A percentile compares a stretch with the other conserved stretches of the same genome.
These are phyloP conservation scores for Flammula alnicola DNA, from an alignment of 1,284 basidiomycete species.

Conservation along the genomic window DNA sequence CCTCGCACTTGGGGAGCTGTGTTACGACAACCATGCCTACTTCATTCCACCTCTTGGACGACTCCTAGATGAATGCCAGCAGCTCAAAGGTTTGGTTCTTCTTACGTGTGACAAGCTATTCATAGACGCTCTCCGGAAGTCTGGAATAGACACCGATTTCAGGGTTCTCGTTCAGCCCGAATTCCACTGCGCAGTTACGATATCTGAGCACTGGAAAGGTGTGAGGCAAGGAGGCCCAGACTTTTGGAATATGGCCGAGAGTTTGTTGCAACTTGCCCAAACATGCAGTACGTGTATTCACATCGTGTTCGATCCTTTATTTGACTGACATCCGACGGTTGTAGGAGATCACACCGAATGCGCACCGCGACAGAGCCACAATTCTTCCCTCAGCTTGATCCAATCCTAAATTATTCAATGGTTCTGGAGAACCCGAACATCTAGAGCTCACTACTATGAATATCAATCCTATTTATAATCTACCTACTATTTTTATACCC, in stretches of 20 bases:
- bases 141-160: constrained; percentile 13
- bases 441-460: no score
- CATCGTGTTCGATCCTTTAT: no score
- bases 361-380: no score
- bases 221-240: constrained; percentile 27
- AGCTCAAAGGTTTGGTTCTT: constrained; percentile 30
- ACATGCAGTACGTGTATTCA: neutral
- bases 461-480: no score
- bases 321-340: no score
- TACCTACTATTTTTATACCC: constrained; percentile 17
- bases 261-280: neutral
- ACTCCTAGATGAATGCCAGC: constrained; percentile 23
- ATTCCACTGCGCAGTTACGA: constrained; percentile 29
- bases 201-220: constrained; percentile 31
- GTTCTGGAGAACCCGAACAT: no score
- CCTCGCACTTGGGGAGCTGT: constrained; percentile 34
- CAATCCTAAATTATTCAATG: no score
- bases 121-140: constrained; percentile 16
- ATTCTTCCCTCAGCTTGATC: no score
- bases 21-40: constrained; percentile 18
- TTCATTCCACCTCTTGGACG: constrained; percentile 24
- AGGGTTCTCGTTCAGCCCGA: constrained; percentile 28
- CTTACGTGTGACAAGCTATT: constrained; percentile 29
- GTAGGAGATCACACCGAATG: no score
- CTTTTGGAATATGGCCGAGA: constrained; percentile 27